Conservation (phyloP, 176 grass and related monocot species). For the Alopecurus myosuroides region DNA sequence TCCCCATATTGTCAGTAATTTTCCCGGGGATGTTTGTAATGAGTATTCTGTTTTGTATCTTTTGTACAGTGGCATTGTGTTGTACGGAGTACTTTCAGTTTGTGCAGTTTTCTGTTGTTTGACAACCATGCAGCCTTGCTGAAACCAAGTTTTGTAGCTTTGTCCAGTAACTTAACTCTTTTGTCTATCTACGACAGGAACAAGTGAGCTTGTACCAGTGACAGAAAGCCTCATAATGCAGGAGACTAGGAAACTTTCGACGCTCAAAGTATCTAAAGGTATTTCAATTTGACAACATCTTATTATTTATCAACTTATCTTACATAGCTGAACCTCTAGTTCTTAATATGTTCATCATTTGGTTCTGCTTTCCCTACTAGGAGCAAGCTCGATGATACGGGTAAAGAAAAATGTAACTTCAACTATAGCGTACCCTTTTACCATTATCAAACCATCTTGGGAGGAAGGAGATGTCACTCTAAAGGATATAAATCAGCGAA, state of each 20-base stretch:
- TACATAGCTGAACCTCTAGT: slow-evolving; percentile 12
- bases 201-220: slow-evolving; percentile 43
- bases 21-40: not conserved
- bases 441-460: slow-evolving; percentile 81
- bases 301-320: slow-evolving; percentile 13
- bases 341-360: slow-evolving; percentile 17
- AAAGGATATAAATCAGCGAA: slow-evolving; percentile 76
- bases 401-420: slow-evolving; percentile 57
- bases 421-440: slow-evolving; percentile 77
- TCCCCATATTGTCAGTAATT: not conserved
- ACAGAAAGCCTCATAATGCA: slow-evolving; percentile 40
- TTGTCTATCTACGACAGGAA: slow-evolving; percentile 43
- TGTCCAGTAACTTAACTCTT: slow-evolving; percentile 9
- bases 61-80: not conserved
- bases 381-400: slow-evolving; percentile 50
- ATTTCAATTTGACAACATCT: slow-evolving; percentile 17
- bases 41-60: not conserved
- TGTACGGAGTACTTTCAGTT: not conserved
- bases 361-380: slow-evolving; percentile 30
- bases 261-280: slow-evolving; percentile 90
- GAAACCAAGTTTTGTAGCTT: not conserved
- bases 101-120: not conserved
- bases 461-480: slow-evolving; percentile 71
- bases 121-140: not conserved
- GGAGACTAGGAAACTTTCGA: slow-evolving; percentile 51